phyloP scores from a whole-genome alignment of 306 rosid species.

The Rosa multiflora region DNA sequence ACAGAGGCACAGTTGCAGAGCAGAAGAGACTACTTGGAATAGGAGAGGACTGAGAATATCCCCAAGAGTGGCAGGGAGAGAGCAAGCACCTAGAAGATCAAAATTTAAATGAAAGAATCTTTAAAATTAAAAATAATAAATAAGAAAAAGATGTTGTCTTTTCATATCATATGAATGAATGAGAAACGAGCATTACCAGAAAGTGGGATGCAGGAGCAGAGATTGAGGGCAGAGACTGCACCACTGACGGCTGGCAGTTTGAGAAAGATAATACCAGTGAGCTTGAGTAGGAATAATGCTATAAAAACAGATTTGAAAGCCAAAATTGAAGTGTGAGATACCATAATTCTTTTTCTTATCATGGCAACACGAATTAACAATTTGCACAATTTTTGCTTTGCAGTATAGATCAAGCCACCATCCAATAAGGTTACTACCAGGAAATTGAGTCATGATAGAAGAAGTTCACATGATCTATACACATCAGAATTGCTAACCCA shows the following conservation, averaged over 20 bases:
- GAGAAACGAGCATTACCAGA: conserved; percentile 34
- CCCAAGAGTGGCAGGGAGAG: conserved; percentile 17
- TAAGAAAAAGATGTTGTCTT: too few relatives aligned
- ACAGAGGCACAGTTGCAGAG: neutral
- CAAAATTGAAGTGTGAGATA: neutral
- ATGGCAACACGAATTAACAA: too few relatives aligned
- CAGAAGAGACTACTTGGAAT: conserved; percentile 30
- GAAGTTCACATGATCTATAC: too few relatives aligned
- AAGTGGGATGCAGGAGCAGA: conserved; percentile 35
- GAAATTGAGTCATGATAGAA: too few relatives aligned
- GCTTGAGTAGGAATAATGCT: neutral
- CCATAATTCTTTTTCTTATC: too few relatives aligned
- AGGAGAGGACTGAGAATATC: conserved; percentile 29
- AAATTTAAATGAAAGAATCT: neutral
- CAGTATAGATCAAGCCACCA: too few relatives aligned
- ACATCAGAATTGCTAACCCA: too few relatives aligned
- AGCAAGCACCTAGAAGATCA: conserved; percentile 40
- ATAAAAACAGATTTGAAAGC: neutral
- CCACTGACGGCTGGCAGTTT: conserved; percentile 30
- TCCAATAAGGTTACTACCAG: too few relatives aligned
- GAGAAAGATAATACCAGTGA: neutral
- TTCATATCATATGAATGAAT: neutral
- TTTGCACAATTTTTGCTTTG: too few relatives aligned
- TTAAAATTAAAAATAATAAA: too few relatives aligned
- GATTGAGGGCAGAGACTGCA: conserved; percentile 23